Evolutionary conservation across 176 grass and related monocot genomes (phyloP), one percentile per base, ranked within the genome.

Genomic region (Zoysia japonica): DNA sequence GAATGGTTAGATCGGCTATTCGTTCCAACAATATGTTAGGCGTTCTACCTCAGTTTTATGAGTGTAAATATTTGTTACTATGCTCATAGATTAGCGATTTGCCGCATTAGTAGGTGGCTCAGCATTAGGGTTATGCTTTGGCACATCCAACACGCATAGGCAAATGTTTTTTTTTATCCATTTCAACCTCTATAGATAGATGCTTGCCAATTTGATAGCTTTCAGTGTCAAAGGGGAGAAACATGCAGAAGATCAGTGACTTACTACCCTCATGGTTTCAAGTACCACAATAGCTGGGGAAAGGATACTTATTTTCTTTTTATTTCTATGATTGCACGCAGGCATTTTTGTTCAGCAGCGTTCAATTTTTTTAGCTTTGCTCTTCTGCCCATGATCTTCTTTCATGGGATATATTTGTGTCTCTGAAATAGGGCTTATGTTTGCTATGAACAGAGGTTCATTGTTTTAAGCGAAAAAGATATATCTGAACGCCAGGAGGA

Each of bases 401-500:
- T 76, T 43, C 52, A 59, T 41, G 38, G 0, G 40, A 48, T 78
- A 28, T 15, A 9, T 11, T 54, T 40, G 40, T 76, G 3, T 55
- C 36, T 43, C 77, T 89, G 54, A 84, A 84, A 60, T 10, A 9
- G 5, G 20, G 46, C 16, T 61, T n/a, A 38, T 82, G 39, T 85
- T 64, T 88, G 71, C 71, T 78, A 57, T 80, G 52, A 17, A 80
- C 94, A 97, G 87, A 94, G 80, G 19, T 97, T 85, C 66, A 55
- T 38, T 73, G 80, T 97, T 70, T 86, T 94, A 47, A 83, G 63
- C 9, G 87, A 92, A 79, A 52, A 83, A 17, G 85, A 92, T 89
- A 84, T 97, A 80, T 35, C 47, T 51, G 80, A 90, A 13, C 87
- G 63, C 2, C 87, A 94, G 86, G 83, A 80, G 61, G 91, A 94